A percentile compares a stretch with the other conserved stretches of the same genome.
Conservation (phyloP, 148 eudicot genomes). For the Suaeda aralocaspica region DNA sequence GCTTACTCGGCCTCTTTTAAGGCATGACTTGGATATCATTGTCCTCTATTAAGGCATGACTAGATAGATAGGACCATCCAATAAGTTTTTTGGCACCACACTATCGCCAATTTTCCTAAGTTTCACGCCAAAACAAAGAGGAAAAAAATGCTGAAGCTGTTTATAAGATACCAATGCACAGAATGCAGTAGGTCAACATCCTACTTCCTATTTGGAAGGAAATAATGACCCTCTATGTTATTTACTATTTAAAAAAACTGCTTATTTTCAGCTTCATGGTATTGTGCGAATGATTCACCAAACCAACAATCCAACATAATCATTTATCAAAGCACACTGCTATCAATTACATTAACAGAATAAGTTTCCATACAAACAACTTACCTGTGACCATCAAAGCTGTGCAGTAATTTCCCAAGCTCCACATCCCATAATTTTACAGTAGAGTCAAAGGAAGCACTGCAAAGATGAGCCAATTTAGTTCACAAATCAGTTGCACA, state of each 20-base stretch:
- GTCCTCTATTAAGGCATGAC: too few species aligned
- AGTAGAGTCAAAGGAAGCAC: conserved; percentile 67
- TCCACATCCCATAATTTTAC: conserved; percentile 59
- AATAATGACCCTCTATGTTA: too few species aligned
- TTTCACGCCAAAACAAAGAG: too few species aligned
- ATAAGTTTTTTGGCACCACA: too few species aligned
- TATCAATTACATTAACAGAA: background rate
- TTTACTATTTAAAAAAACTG: too few species aligned
- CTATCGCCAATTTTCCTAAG: too few species aligned
- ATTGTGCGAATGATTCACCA: background rate
- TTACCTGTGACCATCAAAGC: conserved; percentile 66
- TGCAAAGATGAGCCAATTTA: conserved; percentile 22
- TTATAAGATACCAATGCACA: too few species aligned
- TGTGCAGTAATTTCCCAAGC: conserved; percentile 42
- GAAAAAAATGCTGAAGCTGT: too few species aligned
- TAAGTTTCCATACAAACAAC: background rate
- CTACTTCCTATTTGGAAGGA: background rate
- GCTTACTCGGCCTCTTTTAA: too few species aligned
- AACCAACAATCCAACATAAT: background rate
- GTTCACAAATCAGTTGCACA: background rate
- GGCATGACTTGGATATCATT: too few species aligned
- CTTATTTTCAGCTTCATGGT: background rate
- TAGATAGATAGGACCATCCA: too few species aligned
- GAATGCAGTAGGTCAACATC: background rate
- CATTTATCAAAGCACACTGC: background rate